Base-by-base conservation (phyloP, 345 rosid species). In the Moringa oleifera region DNA sequence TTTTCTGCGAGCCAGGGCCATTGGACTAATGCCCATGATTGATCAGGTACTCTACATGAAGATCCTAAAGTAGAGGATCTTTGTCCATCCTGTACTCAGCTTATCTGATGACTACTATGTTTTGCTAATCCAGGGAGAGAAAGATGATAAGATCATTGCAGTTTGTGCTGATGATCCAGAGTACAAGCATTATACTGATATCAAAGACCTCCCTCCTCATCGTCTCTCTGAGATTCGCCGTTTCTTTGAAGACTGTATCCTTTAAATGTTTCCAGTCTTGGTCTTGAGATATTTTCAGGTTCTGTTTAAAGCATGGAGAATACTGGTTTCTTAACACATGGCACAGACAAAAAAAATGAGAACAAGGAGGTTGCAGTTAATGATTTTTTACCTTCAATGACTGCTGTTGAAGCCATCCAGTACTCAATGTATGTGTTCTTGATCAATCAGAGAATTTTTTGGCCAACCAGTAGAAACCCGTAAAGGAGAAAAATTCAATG, bases 101-200 rank as follows among this genome's bases (percentile, higher is more conserved):
- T 41, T 41, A 41, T 41, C 47, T 41, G 47, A 41, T 41, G 47
- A 4, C 16, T 41, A 41, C 47, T 41, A 1, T 41, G 17, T 10
- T 61, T 19, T 63, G 33, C 11, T 57, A 15, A 20, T 60, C 18
- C 68, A 92, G 97, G 98, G 98, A 56, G 97, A 90, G 83, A 93
- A 88, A 80, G 98, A 93, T 68, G 98, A 93, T 73, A 93, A 93
- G 79, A 90, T 93, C 70, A 93, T 93, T 12, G 98, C 98, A 46
- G 97, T 93, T 2, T 93, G 98, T 71, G 97, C 91, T 23, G 98
- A 93, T 61, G 98, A 93, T 80, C 98, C 98, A 1, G 98, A 93
- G 75, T 93, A 87, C 72, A 88, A 78, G 73, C 94, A 93, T 76
- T 93, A 75, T 69, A 86, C 79, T 12, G 96, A 90, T 73, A 84